Evolutionary conservation across 2,329 filamentous ascomycete genomes (phyloP).

Genomic region (Pyrenochaeta sp.): DNA sequence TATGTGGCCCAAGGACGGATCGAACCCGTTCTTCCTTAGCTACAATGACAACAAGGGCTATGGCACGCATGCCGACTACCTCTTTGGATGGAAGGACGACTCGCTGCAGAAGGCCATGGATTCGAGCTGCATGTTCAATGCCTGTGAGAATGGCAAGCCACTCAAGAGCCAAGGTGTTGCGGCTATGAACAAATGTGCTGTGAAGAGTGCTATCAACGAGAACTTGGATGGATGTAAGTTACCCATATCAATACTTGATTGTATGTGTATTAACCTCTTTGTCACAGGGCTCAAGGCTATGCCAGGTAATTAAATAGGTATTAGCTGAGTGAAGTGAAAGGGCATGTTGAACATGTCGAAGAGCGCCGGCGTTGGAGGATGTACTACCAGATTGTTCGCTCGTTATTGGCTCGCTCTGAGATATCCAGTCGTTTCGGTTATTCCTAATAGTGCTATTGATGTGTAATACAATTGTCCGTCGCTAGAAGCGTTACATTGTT

Average conservation of each 20-base stretch:
- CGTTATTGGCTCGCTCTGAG: not conserved
- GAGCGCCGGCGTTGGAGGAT: not conserved
- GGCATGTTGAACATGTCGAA: not conserved
- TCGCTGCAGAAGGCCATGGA: constrained; percentile 35
- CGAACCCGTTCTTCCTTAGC: constrained; percentile 35
- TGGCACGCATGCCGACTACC: constrained; percentile 39
- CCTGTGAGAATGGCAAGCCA: constrained; percentile 26
- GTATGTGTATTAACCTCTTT: not conserved
- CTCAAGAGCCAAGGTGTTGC: constrained; percentile 28
- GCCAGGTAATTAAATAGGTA: constrained; percentile 6
- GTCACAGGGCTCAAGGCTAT: not conserved
- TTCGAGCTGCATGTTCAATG: constrained; percentile 33
- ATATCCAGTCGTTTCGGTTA: constrained; percentile 1
- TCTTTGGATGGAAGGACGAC: constrained; percentile 41
- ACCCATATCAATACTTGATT: too few species aligned
- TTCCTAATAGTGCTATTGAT: too few species aligned
- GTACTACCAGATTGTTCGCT: constrained; percentile 4
- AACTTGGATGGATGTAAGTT: constrained; percentile 33
- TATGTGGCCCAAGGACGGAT: constrained; percentile 36
- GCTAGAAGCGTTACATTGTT: too few species aligned
- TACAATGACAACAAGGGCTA: constrained; percentile 36
- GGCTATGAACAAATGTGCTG: constrained; percentile 34
- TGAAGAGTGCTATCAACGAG: constrained; percentile 30
- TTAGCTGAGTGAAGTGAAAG: not conserved
- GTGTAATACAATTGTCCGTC: too few species aligned